Evolutionary conservation across 805 yeast species (phyloP), one percentile per base, ranked within the genome.

Genomic region (Tetrapisispora pingtungensis): DNA sequence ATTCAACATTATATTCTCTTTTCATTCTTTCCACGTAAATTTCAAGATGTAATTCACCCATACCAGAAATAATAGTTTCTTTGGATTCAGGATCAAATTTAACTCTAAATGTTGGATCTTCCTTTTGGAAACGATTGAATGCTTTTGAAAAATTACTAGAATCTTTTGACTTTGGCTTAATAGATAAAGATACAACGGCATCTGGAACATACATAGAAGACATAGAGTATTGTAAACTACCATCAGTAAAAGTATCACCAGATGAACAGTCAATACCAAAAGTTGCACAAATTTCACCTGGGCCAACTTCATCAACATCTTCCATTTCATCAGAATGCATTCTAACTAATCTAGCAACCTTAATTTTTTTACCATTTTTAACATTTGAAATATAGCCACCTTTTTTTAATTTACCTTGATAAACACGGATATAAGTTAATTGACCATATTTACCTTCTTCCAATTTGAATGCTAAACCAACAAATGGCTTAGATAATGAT

Each of bases 271-370:
- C 98, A 55, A 93, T 85, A 69, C 99, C 99, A 58, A 93, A 93
- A 46, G 97, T 90, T 44, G 99, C 99, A 71, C 99, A 93, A 57
- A 93, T 93, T 71, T 93, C 98, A 64, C 99, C 99, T 27, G 97
- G 90, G 19, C 90, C 93, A 59, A 87, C 82, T 69, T 89, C 97
- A 40, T 81, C 84, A 41, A 87, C 93, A 62, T 93, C 99, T 71
- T 93, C 98, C 97, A 93, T 89, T 64, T 93, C 98, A 50, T 89
- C 86, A 26, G 97, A 87, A 71, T 93, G 97, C 99, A 93, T 93
- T 70, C 97, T 83, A 42, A 88, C 98, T 58, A 93, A 75, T 60
- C 98, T 78, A 13, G 97, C 76, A 43, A 93, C 85, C 71, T 93
- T 93, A 51, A 88, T 85, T 66, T 81, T 85, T 73, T 93, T 93